phyloP scores from a whole-genome alignment of 1,139 yeast species.

The Wickerhamomyces sp. region DNA sequence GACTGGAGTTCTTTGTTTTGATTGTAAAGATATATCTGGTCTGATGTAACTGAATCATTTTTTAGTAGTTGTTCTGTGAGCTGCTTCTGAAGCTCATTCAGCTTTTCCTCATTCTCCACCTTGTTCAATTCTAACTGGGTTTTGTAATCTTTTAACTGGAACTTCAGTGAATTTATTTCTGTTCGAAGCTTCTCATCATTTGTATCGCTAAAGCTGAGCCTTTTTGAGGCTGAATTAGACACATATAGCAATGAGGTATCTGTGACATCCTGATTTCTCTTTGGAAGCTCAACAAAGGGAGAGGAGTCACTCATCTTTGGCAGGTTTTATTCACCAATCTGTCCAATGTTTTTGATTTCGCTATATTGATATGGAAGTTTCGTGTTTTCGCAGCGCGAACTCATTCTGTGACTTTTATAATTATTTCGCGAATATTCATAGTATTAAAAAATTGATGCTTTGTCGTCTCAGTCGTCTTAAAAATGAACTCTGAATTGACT shows the following conservation, averaged over 20 bases:
- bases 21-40: constrained; percentile 38
- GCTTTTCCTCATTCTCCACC: constrained; percentile 28
- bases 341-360: no score
- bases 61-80: constrained; percentile 21
- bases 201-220: not conserved
- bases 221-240: not conserved
- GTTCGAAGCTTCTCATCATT: constrained; percentile 4
- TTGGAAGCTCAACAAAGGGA: not conserved
- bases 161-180: constrained; percentile 26
- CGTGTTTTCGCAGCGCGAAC: no score
- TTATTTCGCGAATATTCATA: not conserved
- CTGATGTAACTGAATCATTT: constrained; percentile 29
- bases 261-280: not conserved
- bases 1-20: constrained; percentile 30
- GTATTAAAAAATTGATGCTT: no score
- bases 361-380: no score
- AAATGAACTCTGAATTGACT: no score
- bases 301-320: constrained; percentile 1
- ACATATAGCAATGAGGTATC: not conserved
- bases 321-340: not conserved
- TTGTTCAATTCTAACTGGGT: constrained; percentile 28
- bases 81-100: constrained; percentile 27
- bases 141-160: constrained; percentile 27
- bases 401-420: not conserved
- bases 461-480: no score